Conservation (phyloP, 768 basidiomycete species). For the Tephrocybe rancida region DNA sequence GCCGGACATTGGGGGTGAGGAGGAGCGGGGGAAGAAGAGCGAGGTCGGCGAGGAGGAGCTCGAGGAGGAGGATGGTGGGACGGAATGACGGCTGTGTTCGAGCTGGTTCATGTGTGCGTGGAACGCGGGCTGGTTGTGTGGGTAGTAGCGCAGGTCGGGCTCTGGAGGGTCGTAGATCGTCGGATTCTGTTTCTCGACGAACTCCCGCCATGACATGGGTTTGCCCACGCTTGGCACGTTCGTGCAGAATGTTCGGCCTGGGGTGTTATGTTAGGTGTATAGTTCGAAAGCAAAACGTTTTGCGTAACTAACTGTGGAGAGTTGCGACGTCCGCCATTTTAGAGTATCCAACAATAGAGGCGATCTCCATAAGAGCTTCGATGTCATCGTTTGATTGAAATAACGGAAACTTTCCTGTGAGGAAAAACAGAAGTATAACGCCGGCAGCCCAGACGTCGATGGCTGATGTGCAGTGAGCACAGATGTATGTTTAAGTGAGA, state of each 20-base stretch:
- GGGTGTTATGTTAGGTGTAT: neutral
- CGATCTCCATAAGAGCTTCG: slow-evolving; percentile 95
- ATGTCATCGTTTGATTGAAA: slow-evolving; percentile 94
- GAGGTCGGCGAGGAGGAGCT: slow-evolving; percentile 25
- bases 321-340: slow-evolving; percentile 86
- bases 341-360: slow-evolving; percentile 79
- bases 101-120: slow-evolving; percentile 22
- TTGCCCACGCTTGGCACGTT: slow-evolving; percentile 82
- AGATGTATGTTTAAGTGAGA: neutral
- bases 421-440: slow-evolving; percentile 89
- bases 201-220: slow-evolving; percentile 69
- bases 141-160: slow-evolving; percentile 56
- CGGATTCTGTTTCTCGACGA: slow-evolving; percentile 82
- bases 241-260: slow-evolving; percentile 89
- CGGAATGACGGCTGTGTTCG: slow-evolving; percentile 19
- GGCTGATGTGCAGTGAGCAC: slow-evolving; percentile 48
- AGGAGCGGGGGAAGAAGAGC: slow-evolving; percentile 18
- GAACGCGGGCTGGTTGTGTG: slow-evolving; percentile 41
- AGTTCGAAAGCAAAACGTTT: neutral
- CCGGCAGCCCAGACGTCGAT: slow-evolving; percentile 98
- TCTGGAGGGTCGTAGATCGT: slow-evolving; percentile 53
- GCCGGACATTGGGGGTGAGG: slow-evolving; percentile 14
- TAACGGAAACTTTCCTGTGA: slow-evolving; percentile 90
- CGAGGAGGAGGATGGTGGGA: slow-evolving; percentile 36
- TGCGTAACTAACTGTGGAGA: slow-evolving; percentile 73